Evolutionary conservation across 148 eudicot genomes (phyloP).

Genomic region (Talinum fruticosum): DNA sequence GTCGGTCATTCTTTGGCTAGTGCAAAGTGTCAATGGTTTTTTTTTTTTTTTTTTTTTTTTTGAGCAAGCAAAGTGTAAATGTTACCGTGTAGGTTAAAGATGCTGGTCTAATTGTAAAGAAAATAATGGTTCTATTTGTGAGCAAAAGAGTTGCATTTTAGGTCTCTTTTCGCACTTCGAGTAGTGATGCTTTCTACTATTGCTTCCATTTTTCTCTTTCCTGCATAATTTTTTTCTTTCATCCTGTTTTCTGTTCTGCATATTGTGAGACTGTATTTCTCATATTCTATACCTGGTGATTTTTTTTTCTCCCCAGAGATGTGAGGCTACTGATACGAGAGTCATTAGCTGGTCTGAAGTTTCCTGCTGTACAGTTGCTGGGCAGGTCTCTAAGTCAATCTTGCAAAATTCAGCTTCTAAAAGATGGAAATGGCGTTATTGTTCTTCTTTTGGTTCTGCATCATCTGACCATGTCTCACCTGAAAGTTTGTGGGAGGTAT

Average conservation of each 20-base stretch:
- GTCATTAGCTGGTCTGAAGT: constrained; percentile 26
- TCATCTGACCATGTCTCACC: constrained; percentile 50
- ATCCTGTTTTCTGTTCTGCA: background rate
- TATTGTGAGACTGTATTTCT: background rate
- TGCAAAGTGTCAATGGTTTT: no score
- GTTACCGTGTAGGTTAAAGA: background rate
- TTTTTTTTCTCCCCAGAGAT: constrained; percentile 53
- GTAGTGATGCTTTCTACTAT: no score
- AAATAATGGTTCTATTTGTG: background rate
- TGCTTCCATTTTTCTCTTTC: background rate
- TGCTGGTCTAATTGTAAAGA: background rate
- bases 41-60: no score
- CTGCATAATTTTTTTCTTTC: background rate
- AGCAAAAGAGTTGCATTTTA: background rate
- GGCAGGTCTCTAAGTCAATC: constrained; percentile 33
- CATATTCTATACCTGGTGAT: constrained; percentile 12
- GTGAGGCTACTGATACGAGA: constrained; percentile 33
- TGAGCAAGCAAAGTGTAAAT: background rate
- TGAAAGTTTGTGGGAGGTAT: constrained; percentile 92
- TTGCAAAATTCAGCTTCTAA: constrained; percentile 23
- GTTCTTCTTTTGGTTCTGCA: constrained; percentile 46
- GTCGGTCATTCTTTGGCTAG: no score
- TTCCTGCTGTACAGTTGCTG: constrained; percentile 32
- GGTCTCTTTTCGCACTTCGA: background rate
- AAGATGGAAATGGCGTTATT: constrained; percentile 53